phyloP scores from a whole-genome alignment of 2,329 filamentous ascomycete species.

The Aspergillus ochraceoroseus region DNA sequence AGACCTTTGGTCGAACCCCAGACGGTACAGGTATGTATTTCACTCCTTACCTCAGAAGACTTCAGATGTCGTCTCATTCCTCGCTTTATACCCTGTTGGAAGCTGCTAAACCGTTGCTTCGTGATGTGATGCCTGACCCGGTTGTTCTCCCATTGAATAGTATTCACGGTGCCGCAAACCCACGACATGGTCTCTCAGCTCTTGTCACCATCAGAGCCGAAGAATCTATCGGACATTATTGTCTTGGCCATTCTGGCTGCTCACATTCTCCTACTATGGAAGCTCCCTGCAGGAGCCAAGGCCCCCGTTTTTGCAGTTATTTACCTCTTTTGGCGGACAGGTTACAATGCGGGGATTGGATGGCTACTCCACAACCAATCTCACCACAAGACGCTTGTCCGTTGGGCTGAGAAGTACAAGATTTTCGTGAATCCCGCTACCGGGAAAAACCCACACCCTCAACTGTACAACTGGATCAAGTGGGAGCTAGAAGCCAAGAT shows the following conservation, averaged over 20 bases:
- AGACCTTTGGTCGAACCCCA: slow-evolving; percentile 86
- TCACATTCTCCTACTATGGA: slow-evolving; percentile 69
- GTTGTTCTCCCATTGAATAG: slow-evolving; percentile 52
- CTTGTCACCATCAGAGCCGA: slow-evolving; percentile 87
- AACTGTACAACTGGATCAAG: slow-evolving; percentile 78
- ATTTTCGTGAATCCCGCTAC: slow-evolving; percentile 79
- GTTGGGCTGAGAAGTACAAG: slow-evolving; percentile 78
- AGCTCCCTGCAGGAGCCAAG: slow-evolving; percentile 64
- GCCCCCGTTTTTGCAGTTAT: slow-evolving; percentile 73
- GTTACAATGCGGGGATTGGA: slow-evolving; percentile 92
- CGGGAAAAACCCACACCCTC: slow-evolving; percentile 77
- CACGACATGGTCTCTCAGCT: slow-evolving; percentile 99
- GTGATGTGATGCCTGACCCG: too few relatives aligned
- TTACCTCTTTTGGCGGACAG: slow-evolving; percentile 87
- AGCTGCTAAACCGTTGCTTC: too few relatives aligned
- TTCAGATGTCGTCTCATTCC: too few relatives aligned
- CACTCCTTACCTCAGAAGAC: too few relatives aligned
- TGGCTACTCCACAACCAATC: slow-evolving; percentile 85
- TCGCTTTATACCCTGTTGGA: too few relatives aligned
- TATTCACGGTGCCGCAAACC: slow-evolving; percentile 91
- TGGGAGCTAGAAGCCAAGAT: slow-evolving; percentile 92
- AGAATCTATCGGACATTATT: slow-evolving; percentile 80
- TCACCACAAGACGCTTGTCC: slow-evolving; percentile 75
- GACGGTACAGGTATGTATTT: slow-evolving; percentile 73
- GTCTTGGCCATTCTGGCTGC: slow-evolving; percentile 73